Conservation (phyloP, 345 rosid genomes). For the Gynandropsis gynandra region DNA sequence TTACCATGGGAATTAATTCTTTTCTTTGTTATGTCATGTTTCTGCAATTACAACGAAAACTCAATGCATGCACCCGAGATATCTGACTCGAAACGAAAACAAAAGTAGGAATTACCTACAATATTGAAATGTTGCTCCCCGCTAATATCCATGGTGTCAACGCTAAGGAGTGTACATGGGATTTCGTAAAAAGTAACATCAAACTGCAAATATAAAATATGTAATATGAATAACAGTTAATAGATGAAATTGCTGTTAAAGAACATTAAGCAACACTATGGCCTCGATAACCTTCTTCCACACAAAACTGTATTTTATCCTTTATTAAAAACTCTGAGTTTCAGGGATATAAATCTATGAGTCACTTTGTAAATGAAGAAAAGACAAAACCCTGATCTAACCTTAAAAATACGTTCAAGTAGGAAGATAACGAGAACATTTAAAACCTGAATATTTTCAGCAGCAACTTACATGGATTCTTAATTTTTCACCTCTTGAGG, state of each 20-base stretch:
- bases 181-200: slow-evolving; percentile 90
- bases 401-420: not conserved
- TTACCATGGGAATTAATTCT: slow-evolving; percentile 73
- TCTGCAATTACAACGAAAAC: slow-evolving; percentile 37
- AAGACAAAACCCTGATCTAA: not conserved
- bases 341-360: no score
- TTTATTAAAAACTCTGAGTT: no score
- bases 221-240: not conserved
- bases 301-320: no score
- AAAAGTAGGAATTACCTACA: slow-evolving; percentile 37
- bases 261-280: no score
- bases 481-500: slow-evolving; percentile 91
- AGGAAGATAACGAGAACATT: not conserved
- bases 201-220: slow-evolving; percentile 45
- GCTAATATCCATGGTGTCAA: slow-evolving; percentile 96
- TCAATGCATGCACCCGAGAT: slow-evolving; percentile 1
- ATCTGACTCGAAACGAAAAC: not conserved
- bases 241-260: no score
- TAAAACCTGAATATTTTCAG: not conserved
- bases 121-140: slow-evolving; percentile 96
- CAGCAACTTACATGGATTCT: slow-evolving; percentile 66
- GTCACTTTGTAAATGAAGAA: not conserved
- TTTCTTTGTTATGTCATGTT: slow-evolving; percentile 80
- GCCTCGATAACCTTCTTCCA: no score
- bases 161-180: slow-evolving; percentile 82